These are phyloP conservation scores for Ceratobasidium sp. DNA, from an alignment of 1,284 basidiomycete species.

Conservation along the genomic window DNA sequence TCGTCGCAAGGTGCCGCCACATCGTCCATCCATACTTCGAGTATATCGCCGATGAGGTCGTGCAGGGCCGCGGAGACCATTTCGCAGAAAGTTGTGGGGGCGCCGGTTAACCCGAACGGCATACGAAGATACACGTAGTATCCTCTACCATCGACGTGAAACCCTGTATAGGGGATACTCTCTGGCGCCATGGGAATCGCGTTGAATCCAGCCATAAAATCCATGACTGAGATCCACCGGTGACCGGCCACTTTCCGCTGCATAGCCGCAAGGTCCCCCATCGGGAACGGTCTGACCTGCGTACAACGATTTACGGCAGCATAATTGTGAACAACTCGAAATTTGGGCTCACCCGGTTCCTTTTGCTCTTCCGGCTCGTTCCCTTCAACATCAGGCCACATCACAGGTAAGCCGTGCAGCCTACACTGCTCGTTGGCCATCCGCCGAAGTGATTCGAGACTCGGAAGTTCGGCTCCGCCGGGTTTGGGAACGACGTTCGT, in stretches of 20 bases:
- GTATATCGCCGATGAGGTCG: slow-evolving; percentile 41
- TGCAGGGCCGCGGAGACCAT: slow-evolving; percentile 40
- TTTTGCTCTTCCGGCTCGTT: neutral
- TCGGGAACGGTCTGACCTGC: slow-evolving; percentile 45
- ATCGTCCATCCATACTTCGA: slow-evolving; percentile 49
- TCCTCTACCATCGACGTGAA: slow-evolving; percentile 47
- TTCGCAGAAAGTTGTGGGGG: slow-evolving; percentile 46
- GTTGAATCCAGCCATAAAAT: slow-evolving; percentile 46
- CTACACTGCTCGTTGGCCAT: slow-evolving; percentile 40
- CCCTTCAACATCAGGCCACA: slow-evolving; percentile 16
- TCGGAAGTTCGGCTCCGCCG: slow-evolving; percentile 13
- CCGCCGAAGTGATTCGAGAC: slow-evolving; percentile 35
- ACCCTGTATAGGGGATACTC: slow-evolving; percentile 44
- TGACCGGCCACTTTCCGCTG: slow-evolving; percentile 46
- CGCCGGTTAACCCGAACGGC: slow-evolving; percentile 48
- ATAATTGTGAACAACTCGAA: slow-evolving; percentile 50
- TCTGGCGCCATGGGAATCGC: slow-evolving; percentile 36
- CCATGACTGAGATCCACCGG: slow-evolving; percentile 42
- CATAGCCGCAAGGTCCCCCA: slow-evolving; percentile 37
- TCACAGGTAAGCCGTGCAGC: neutral
- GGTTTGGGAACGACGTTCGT: slow-evolving; percentile 50
- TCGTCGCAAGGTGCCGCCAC: slow-evolving; percentile 33
- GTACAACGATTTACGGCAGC: slow-evolving; percentile 49
- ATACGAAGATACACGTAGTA: slow-evolving; percentile 47
- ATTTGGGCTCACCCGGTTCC: slow-evolving; percentile 44